Evolutionary conservation across 2,329 filamentous ascomycete species (phyloP), one percentile per base, ranked within the genome.

Genomic region (Mycogone perniciosa): DNA sequence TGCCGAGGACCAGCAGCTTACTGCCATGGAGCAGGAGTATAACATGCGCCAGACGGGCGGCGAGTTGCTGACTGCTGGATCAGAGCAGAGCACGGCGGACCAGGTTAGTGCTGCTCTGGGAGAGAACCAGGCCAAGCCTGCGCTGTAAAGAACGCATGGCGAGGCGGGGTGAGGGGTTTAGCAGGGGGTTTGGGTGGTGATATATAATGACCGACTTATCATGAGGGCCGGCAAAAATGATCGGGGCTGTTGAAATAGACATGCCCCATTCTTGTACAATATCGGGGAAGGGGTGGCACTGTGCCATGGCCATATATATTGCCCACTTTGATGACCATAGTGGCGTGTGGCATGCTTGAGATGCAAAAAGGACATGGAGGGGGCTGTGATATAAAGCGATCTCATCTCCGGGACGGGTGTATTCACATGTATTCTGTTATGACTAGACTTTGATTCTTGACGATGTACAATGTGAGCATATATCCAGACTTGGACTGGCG

Each of bases 11-110:
- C 90, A 96, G 79, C 89, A 96, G 76, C 84, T 95, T 68, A 79
- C 92, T 58, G 92, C 96, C 76, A 95, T 96, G 89, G 93, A 99
- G 82, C 84, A 90, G 71, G 92, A 96, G 76, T 90, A 91, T 81
- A 85, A 87, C 71, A 93, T 96, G 89, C 87, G 93, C 70, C 89
- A 96, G 80, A 82, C 87, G 64, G 89, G 89, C 57, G 85, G 87
- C 66, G 89, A 96, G 67, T 67, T 82, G 35, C 63, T 83, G 54
- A 80, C 77, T 9, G 75, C 73, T 9, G 76, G 73, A 34, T 60
- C 64, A 4, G 70, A 67, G 46, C 63, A 63, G 48, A 70, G 64
- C 54, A 80, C 77, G 5, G 76, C 74, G 1, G 72, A 77, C 41
- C 71, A 74, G 61, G 65, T 80, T 38, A 71, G 72, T 41, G 73